These are phyloP conservation scores for Verticillium alfalfae DNA, from an alignment of 2,329 filamentous ascomycete species.

Conservation along the genomic window DNA sequence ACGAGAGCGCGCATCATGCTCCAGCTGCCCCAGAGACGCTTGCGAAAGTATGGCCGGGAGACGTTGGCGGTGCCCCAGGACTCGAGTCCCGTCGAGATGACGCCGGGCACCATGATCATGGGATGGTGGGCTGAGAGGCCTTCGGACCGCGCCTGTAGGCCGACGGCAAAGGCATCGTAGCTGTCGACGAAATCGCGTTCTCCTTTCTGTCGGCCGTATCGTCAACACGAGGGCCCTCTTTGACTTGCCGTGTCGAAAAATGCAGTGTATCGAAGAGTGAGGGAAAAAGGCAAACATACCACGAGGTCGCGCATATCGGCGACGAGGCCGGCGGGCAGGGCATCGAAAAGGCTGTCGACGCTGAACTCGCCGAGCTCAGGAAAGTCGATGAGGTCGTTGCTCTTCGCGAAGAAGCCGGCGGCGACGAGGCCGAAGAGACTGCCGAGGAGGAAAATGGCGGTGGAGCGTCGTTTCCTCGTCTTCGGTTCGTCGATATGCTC, in stretches of 20 bases:
- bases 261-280: conserved; percentile 1
- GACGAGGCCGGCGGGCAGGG: conserved; percentile 78
- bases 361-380: conserved; percentile 66
- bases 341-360: conserved; percentile 81
- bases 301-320: conserved; percentile 82
- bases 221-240: background rate
- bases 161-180: conserved; percentile 92
- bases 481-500: conserved; percentile 32
- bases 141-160: conserved; percentile 73
- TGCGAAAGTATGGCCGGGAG: conserved; percentile 87
- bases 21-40: conserved; percentile 95
- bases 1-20: conserved; percentile 97
- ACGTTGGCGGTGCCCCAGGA: conserved; percentile 88
- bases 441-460: conserved; percentile 80
- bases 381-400: conserved; percentile 83
- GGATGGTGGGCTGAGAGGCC: conserved; percentile 80
- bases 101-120: conserved; percentile 94
- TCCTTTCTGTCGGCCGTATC: conserved; percentile 52
- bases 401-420: conserved; percentile 84
- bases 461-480: conserved; percentile 66
- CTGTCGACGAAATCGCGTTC: conserved; percentile 78
- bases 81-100: conserved; percentile 94
- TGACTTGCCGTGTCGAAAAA: no score
- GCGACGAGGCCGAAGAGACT: conserved; percentile 85
- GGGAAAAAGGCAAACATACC: conserved; percentile 40